phyloP scores from a whole-genome alignment of 495 filamentous ascomycete genomes.

The Hypoxylon cercidicola region DNA sequence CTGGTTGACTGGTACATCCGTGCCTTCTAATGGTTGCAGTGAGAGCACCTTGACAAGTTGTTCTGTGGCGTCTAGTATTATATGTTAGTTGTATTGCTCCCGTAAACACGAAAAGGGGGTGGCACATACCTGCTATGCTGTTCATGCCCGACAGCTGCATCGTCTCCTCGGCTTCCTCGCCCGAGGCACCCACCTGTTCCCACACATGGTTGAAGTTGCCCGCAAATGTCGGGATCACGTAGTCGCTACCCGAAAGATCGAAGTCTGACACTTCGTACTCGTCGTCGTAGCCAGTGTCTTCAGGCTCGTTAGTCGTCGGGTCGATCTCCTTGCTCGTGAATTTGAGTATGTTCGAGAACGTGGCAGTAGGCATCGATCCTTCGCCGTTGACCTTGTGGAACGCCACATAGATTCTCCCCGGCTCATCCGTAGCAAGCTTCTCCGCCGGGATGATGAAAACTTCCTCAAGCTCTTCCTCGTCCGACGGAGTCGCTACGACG shows the following conservation, averaged over 20 bases:
- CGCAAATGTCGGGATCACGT: slow-evolving; percentile 91
- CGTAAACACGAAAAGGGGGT: neutral
- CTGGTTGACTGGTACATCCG: slow-evolving; percentile 84
- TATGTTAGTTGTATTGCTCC: slow-evolving; percentile 51
- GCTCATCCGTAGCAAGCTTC: slow-evolving; percentile 80
- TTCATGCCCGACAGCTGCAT: slow-evolving; percentile 89
- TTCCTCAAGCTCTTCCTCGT: slow-evolving; percentile 84
- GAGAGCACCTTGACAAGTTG: slow-evolving; percentile 86
- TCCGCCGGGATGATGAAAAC: slow-evolving; percentile 93
- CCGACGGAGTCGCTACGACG: slow-evolving; percentile 83
- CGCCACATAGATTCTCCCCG: slow-evolving; percentile 92
- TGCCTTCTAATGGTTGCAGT: slow-evolving; percentile 93
- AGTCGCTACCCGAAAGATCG: slow-evolving; percentile 90
- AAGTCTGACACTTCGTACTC: slow-evolving; percentile 98
- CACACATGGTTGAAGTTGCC: slow-evolving; percentile 97
- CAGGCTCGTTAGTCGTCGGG: slow-evolving; percentile 90
- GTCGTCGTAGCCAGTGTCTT: slow-evolving; percentile 92
- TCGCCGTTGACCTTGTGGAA: slow-evolving; percentile 86
- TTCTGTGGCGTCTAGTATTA: slow-evolving; percentile 86
- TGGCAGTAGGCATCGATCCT: slow-evolving; percentile 73
- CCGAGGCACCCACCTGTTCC: slow-evolving; percentile 89
- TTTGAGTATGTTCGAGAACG: slow-evolving; percentile 92
- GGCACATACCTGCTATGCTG: slow-evolving; percentile 85
- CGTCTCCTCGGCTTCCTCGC: slow-evolving; percentile 91
- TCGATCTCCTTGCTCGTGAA: slow-evolving; percentile 99